A percentile compares a stretch with the other conserved stretches of the same genome.
These are phyloP conservation scores for Papilionanthe hybrid DNA, from an alignment of 116 monocot species.

Conservation along the genomic window DNA sequence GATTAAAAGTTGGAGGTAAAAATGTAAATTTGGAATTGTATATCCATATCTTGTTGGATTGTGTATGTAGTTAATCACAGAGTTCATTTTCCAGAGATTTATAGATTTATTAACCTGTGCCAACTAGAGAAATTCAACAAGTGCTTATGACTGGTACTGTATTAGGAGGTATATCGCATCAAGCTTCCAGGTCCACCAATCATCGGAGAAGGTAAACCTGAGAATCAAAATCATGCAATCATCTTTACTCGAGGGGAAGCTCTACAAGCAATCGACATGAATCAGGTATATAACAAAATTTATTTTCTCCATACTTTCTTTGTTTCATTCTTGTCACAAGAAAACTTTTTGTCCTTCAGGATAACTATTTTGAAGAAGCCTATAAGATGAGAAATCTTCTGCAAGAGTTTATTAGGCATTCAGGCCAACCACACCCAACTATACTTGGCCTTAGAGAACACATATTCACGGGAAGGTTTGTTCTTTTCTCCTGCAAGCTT, in stretches of 20 bases:
- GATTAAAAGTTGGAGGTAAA: too few species aligned
- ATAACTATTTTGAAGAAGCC: constrained; percentile 80
- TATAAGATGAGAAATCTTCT: constrained; percentile 82
- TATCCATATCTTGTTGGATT: too few species aligned
- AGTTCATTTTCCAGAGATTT: too few species aligned
- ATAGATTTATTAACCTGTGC: background rate
- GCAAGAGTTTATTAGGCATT: constrained; percentile 53
- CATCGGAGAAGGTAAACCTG: constrained; percentile 90
- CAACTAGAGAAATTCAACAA: background rate
- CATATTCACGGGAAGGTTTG: constrained; percentile 86
- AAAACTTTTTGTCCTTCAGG: constrained; percentile 29
- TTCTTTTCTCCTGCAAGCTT: background rate
- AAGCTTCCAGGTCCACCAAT: constrained; percentile 76
- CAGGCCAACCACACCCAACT: constrained; percentile 39
- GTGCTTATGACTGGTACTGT: background rate
- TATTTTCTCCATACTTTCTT: background rate
- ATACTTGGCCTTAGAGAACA: constrained; percentile 83
- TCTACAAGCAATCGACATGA: constrained; percentile 88
- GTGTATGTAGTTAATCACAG: too few species aligned
- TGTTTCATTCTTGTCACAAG: constrained; percentile 1
- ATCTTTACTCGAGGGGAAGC: constrained; percentile 86
- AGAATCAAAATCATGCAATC: constrained; percentile 88
- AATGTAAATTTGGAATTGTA: too few species aligned
- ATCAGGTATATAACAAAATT: constrained; percentile 43
- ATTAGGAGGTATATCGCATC: constrained; percentile 73